Evolutionary conservation across 495 filamentous ascomycete species (phyloP).

Genomic region (Penicillium samsonianum): DNA sequence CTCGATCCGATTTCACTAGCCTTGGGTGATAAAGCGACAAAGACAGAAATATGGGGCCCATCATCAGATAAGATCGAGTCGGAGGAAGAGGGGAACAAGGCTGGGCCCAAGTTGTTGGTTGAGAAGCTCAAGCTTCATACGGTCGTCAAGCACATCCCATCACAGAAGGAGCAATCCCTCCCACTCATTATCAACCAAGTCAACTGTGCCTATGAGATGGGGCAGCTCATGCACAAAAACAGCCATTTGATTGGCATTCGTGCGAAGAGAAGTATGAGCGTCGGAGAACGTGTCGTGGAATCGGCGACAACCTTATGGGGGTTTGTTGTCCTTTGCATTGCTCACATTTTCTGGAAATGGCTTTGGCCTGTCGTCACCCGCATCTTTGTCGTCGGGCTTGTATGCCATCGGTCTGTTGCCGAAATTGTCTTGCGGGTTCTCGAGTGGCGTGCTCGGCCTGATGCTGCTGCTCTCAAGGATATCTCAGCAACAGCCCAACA

Average conservation of each 20-base stretch:
- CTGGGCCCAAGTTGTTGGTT: slow-evolving; percentile 62
- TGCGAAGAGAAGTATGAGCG: slow-evolving; percentile 80
- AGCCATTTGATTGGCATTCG: slow-evolving; percentile 77
- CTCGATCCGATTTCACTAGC: slow-evolving; percentile 85
- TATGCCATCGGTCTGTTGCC: slow-evolving; percentile 78
- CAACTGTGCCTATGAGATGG: slow-evolving; percentile 92
- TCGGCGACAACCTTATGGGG: slow-evolving; percentile 85
- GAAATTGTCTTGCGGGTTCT: slow-evolving; percentile 78
- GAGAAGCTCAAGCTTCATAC: slow-evolving; percentile 90
- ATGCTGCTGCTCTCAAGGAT: slow-evolving; percentile 87
- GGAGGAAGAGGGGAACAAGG: slow-evolving; percentile 64
- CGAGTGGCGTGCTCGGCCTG: slow-evolving; percentile 83
- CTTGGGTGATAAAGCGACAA: slow-evolving; percentile 69
- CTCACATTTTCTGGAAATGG: slow-evolving; percentile 72
- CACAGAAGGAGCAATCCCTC: slow-evolving; percentile 80
- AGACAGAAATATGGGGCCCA: slow-evolving; percentile 28
- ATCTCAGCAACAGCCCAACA: slow-evolving; percentile 98
- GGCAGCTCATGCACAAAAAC: slow-evolving; percentile 81
- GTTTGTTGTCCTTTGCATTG: slow-evolving; percentile 65
- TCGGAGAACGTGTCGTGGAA: slow-evolving; percentile 92
- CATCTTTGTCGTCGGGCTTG: slow-evolving; percentile 72
- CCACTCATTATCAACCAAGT: slow-evolving; percentile 88
- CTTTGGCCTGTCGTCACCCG: slow-evolving; percentile 74
- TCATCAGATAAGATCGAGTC: slow-evolving; percentile 38
- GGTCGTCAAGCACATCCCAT: slow-evolving; percentile 70